Evolutionary conservation across 306 rosid species (phyloP), one percentile per base, ranked within the genome.

Genomic region (Cercis canadensis): DNA sequence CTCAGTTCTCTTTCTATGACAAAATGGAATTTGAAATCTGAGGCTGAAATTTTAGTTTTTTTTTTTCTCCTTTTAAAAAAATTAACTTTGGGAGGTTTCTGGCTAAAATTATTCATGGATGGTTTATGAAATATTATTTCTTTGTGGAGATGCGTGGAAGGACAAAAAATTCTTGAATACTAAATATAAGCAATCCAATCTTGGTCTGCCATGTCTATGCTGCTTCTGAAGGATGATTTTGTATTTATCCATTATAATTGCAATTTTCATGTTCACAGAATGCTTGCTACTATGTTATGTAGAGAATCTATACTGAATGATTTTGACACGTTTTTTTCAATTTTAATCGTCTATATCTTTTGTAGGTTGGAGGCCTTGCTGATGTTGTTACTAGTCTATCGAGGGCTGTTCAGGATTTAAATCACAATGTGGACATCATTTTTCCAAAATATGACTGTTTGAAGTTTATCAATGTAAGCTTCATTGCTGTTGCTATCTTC

Each of bases 341-440:
- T 65, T 70, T 5, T 70, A 36, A 16, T 53, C 39, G 60, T 70
- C 69, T 50, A 51, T 58, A 45, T 79, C 39, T 63, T 43, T 70
- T 83, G 67, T 78, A 92, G 97, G 92, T 92, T 82, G 97, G 97
- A 79, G 97, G 97, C 62, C 97, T 92, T 58, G 97, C 92, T 65
- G 97, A 92, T 66, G 97, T 92, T 77, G 92, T 92, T 52, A 92
- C 96, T 67, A 70, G 97, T 82, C 74, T 92, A 44, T 92, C 97
- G 31, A 85, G 96, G 45, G 97, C 97, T 52, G 81, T 89, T 65
- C 90, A 85, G 45, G 97, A 92, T 73, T 81, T 92, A 81, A 86
- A 87, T 74, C 97, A 92, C 73, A 82, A 77, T 11, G 92, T 89
- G 67, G 85, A 92, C 57, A 74, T 89, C 63, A 55, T 92, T 87